Evolutionary conservation across 768 basidiomycete species (phyloP), one percentile per base, ranked within the genome.

Genomic region (Clitopilus hobsonii): DNA sequence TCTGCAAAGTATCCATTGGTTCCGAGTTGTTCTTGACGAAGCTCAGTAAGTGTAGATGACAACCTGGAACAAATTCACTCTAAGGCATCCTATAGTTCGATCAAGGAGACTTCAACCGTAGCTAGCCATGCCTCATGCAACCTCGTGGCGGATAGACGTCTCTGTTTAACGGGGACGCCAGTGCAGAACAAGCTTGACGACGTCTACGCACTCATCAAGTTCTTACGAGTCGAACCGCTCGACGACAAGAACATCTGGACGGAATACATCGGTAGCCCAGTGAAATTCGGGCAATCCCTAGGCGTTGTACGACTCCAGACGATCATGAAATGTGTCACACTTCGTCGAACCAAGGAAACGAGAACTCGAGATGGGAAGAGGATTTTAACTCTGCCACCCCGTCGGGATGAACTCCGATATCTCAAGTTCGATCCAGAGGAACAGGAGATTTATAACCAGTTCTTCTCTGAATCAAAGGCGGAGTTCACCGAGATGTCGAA

Each of bases 131-230:
- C 97, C 6, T 94, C 90, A 11, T 98, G 97, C 70, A 94, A 97
- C 68, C 81, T 99, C 49, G 82, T 89, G 69, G 93, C 97, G 14
- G 92, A 98, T 65, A 86, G 97, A 52, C 86, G 97, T 14, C 76
- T 98, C 38, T 95, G 93, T 69, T 76, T 99, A 36, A 95, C 95
- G n/a, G 97, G 97, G 54, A 99, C 97, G 6, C 97, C 97, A 1
- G 94, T 99, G 30, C 97, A 99, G 74, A 99, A 99, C 78, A 97
- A 96, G 71, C 83, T 98, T 52, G 97, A 98, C 72, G 97, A 99
- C 66, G 89, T 99, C 50, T 98, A 89, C 69, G 97, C 97, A 4
- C 78, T 99, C 56, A 86, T 99, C 78, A 97, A 97, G 71, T 98
- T 99, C 73, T 73, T 99, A 53, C 88, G 94, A 20, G 70, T 98